Evolutionary conservation across 2,329 filamentous ascomycete species (phyloP).

Genomic region (Penicillium olsonii): DNA sequence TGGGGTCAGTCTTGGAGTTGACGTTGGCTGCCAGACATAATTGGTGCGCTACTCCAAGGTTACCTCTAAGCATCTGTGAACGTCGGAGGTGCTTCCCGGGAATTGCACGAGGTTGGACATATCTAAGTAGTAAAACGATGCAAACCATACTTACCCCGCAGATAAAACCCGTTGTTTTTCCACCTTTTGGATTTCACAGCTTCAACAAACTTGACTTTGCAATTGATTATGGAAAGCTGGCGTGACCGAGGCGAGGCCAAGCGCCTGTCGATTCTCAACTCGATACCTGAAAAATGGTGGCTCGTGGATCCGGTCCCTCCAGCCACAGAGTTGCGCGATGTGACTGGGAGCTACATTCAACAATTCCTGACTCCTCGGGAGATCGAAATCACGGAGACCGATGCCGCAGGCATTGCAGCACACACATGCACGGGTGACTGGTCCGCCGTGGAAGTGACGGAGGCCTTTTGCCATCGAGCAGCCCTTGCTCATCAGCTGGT

Average conservation of each 20-base stretch:
- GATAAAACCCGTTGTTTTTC: no score
- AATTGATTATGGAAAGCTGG: slow-evolving; percentile 49
- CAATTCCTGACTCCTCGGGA: slow-evolving; percentile 57
- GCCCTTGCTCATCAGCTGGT: slow-evolving; percentile 62
- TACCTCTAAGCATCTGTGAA: no score
- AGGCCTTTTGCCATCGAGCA: slow-evolving; percentile 59
- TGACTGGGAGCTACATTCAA: slow-evolving; percentile 58
- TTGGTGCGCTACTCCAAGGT: no score
- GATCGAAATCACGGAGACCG: slow-evolving; percentile 62
- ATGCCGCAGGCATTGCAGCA: slow-evolving; percentile 58
- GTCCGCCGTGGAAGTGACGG: slow-evolving; percentile 58
- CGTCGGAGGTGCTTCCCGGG: no score
- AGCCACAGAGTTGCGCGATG: slow-evolving; percentile 55
- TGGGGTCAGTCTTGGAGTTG: no score
- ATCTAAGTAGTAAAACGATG: no score
- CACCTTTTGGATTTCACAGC: not conserved
- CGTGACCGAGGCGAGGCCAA: slow-evolving; percentile 54
- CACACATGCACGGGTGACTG: slow-evolving; percentile 57
- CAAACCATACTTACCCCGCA: no score
- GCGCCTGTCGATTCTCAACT: slow-evolving; percentile 53
- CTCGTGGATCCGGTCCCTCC: slow-evolving; percentile 50
- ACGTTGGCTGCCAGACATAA: no score
- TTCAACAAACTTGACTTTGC: not conserved
- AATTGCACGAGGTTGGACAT: no score
- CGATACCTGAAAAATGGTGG: slow-evolving; percentile 61